Percentiles rank a stretch among this genome's conserved stretches.
Conservation (phyloP, 768 basidiomycete species). For the Serendipita vermifera region DNA sequence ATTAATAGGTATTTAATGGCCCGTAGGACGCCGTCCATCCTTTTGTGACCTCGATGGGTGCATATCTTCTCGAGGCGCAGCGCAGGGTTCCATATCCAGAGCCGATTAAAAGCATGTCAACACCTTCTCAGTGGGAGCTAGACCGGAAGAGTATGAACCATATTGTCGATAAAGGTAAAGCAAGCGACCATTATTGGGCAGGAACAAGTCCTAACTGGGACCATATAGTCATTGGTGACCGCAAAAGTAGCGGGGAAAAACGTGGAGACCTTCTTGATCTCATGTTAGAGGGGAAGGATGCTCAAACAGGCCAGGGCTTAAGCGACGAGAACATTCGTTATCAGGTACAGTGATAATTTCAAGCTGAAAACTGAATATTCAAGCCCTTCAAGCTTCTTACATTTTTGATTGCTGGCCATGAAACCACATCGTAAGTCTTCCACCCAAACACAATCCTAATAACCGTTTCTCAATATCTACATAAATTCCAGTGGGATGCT, state of each 20-base stretch:
- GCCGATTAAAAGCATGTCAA: slow-evolving; percentile 25
- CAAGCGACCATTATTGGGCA: too few relatives aligned
- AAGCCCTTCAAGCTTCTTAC: slow-evolving; percentile 29
- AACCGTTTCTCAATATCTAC: not conserved
- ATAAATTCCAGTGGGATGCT: slow-evolving; percentile 21
- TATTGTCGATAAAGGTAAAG: slow-evolving; percentile 31
- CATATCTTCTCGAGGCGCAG: slow-evolving; percentile 30
- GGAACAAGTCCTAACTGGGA: not conserved
- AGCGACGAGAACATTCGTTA: slow-evolving; percentile 31
- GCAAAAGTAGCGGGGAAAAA: slow-evolving; percentile 26
- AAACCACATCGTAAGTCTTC: slow-evolving; percentile 21
- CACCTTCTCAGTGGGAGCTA: slow-evolving; percentile 29
- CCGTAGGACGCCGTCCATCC: slow-evolving; percentile 13
- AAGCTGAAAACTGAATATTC: not conserved
- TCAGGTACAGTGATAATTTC: slow-evolving; percentile 25
- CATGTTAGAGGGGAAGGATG: slow-evolving; percentile 36
- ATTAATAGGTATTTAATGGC: not conserved
- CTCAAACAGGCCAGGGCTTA: slow-evolving; percentile 32
- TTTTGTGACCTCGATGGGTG: slow-evolving; percentile 18
- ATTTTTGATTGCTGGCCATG: slow-evolving; percentile 38
- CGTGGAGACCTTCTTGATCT: slow-evolving; percentile 34
- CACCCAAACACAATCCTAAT: not conserved
- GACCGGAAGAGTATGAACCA: slow-evolving; percentile 32
- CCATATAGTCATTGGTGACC: slow-evolving; percentile 27
- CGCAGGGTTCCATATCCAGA: slow-evolving; percentile 26